phyloP scores from a whole-genome alignment of 176 grass and related monocot species.

The Oryza meyeriana region DNA sequence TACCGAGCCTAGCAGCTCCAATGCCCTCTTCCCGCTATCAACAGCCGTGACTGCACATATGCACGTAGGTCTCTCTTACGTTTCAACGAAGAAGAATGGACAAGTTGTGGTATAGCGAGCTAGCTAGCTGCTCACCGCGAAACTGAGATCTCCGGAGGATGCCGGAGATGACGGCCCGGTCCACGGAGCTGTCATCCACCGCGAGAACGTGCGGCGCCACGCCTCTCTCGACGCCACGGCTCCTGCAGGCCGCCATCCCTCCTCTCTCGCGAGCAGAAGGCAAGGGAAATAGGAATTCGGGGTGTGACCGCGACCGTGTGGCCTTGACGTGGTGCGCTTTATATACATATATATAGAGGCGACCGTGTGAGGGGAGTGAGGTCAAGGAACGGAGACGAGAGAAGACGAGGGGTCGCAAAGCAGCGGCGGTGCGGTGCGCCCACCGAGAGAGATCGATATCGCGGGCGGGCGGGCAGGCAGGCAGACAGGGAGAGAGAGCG shows the following conservation, averaged over 20 bases:
- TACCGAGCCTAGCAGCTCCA: slow-evolving; percentile 75
- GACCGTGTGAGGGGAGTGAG: neutral
- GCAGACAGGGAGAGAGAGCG: neutral
- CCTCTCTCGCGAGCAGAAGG: neutral
- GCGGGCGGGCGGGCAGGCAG: neutral
- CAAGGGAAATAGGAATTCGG: neutral
- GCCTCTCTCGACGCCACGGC: slow-evolving; percentile 17
- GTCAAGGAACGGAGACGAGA: neutral
- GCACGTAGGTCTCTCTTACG: neutral
- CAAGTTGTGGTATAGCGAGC: neutral
- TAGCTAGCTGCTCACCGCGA: slow-evolving; percentile 33
- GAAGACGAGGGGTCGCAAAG: slow-evolving; percentile 4
- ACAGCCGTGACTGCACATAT: slow-evolving; percentile 69
- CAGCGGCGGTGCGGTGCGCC: neutral
- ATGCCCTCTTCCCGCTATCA: slow-evolving; percentile 86
- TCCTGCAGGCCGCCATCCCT: slow-evolving; percentile 20
- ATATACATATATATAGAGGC: slow-evolving; percentile 19
- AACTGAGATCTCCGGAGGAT: slow-evolving; percentile 81
- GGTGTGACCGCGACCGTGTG: neutral
- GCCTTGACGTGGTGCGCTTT: neutral
- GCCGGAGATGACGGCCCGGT: slow-evolving; percentile 62
- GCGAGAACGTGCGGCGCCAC: slow-evolving; percentile 66
- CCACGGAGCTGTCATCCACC: slow-evolving; percentile 81
- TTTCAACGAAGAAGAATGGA: neutral
- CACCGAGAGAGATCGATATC: slow-evolving; percentile 26